Evolutionary conservation across 1,139 yeast species (phyloP).

Genomic region (Suhomyces panamericanus): DNA sequence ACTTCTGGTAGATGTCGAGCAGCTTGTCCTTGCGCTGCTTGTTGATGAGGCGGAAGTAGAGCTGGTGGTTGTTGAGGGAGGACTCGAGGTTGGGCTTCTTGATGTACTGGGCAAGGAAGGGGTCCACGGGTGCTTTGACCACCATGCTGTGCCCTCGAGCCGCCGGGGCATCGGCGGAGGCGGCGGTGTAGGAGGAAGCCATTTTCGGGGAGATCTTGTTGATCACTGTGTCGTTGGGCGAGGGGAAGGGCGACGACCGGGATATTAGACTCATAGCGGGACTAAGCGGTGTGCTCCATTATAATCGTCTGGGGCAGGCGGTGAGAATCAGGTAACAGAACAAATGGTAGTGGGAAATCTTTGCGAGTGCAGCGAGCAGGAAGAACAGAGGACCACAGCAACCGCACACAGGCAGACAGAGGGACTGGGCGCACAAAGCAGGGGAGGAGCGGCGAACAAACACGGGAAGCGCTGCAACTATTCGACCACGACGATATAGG

Average conservation of each 20-base stretch:
- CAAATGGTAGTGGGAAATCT: not conserved
- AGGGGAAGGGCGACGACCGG: conserved; percentile 15
- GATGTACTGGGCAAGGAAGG: conserved; percentile 32
- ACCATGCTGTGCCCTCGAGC: conserved; percentile 1
- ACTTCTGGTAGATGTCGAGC: conserved; percentile 30
- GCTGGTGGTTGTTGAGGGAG: conserved; percentile 22
- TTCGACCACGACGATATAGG: not conserved
- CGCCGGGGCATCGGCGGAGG: not conserved
- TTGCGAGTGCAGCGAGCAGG: not conserved
- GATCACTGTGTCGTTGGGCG: conserved; percentile 14
- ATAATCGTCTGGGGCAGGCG: not conserved
- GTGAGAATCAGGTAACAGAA: conserved; percentile 1
- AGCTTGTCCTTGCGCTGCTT: conserved; percentile 25
- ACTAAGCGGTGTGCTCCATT: conserved; percentile 1
- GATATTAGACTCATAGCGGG: conserved; percentile 13
- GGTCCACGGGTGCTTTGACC: conserved; percentile 18
- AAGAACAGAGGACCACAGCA: not conserved
- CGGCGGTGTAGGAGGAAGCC: conserved; percentile 7
- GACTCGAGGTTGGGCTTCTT: conserved; percentile 22
- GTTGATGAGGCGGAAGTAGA: conserved; percentile 27
- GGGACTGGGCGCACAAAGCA: not conserved
- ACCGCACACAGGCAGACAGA: not conserved
- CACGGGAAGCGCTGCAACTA: not conserved
- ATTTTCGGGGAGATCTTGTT: conserved; percentile 15
- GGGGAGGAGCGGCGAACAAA: not conserved